A percentile compares a stretch with the other conserved stretches of the same genome.
These are phyloP conservation scores for Colletotrichum viniferum DNA, from an alignment of 2,329 filamentous ascomycete species.

Conservation along the genomic window DNA sequence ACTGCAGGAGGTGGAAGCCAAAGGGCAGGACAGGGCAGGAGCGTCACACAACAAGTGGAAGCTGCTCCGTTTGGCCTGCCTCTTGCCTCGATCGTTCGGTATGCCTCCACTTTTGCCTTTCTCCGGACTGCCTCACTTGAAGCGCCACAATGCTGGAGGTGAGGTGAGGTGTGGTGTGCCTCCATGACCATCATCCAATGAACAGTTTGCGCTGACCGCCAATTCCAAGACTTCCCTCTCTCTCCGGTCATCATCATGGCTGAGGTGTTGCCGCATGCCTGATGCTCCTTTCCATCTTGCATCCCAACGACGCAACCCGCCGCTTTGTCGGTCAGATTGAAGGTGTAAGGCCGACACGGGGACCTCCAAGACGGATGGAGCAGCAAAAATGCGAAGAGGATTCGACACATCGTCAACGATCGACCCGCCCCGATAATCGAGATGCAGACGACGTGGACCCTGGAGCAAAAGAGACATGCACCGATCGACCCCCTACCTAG, in stretches of 20 bases:
- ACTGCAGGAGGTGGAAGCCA: not conserved
- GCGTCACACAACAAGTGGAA: not conserved
- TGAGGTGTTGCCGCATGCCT: not conserved
- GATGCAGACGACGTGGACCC: not conserved
- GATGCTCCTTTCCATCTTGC: not conserved
- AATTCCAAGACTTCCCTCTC: not conserved
- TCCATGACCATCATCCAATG: not conserved
- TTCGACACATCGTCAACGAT: not conserved
- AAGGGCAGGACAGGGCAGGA: not conserved
- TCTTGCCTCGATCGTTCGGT: not conserved
- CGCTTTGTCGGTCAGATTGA: constrained; percentile 1
- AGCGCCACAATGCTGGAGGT: not conserved
- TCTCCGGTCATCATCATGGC: not conserved
- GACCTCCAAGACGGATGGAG: not conserved
- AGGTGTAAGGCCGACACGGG: not conserved
- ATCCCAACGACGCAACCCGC: not conserved
- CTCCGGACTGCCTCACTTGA: not conserved
- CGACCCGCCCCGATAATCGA: constrained; percentile 1
- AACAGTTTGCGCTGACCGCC: not conserved
- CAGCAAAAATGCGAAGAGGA: not conserved
- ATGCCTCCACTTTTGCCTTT: not conserved
- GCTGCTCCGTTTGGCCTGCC: not conserved
- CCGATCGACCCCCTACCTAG: not conserved
- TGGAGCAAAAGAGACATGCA: not conserved
- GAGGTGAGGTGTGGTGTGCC: not conserved